Percentiles rank a stretch among this genome's conserved stretches.
phyloP scores from a whole-genome alignment of 768 basidiomycete species.

The Cystofilobasidium bisporidii region DNA sequence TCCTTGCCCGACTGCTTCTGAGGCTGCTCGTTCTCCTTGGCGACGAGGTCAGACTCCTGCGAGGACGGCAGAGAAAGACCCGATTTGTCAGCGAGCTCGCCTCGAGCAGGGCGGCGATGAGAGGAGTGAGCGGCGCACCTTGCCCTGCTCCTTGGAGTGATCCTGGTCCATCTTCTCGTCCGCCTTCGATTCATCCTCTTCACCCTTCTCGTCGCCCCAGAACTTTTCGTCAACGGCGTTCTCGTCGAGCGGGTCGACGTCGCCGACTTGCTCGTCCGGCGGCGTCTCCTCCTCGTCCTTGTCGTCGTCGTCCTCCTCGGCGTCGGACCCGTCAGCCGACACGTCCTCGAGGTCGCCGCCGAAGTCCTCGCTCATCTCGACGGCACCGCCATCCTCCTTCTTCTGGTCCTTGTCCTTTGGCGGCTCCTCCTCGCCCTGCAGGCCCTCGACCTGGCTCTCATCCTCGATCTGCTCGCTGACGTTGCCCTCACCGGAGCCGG shows the following conservation, averaged over 20 bases:
- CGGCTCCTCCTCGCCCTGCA: conserved; percentile 54
- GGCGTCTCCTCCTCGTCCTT: conserved; percentile 49
- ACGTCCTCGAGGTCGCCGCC: conserved; percentile 78
- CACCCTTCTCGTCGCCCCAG: conserved; percentile 69
- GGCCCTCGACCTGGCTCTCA: conserved; percentile 90
- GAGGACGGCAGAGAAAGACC: neutral
- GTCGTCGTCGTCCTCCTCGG: conserved; percentile 45
- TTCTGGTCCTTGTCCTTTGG: conserved; percentile 40
- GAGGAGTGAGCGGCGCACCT: conserved; percentile 1
- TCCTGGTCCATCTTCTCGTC: conserved; percentile 30
- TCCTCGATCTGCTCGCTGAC: conserved; percentile 92
- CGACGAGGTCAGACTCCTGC: conserved; percentile 58
- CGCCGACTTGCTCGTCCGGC: conserved; percentile 71
- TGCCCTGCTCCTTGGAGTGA: conserved; percentile 38
- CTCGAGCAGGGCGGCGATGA: neutral
- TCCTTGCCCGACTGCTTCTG: conserved; percentile 29
- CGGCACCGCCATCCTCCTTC: conserved; percentile 51
- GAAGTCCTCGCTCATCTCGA: conserved; percentile 87
- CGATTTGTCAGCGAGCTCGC: neutral
- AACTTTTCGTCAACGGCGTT: conserved; percentile 87
- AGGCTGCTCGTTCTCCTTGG: conserved; percentile 57
- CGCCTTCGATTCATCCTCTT: conserved; percentile 37
- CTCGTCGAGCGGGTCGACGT: conserved; percentile 73
- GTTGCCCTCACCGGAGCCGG: conserved; percentile 73
- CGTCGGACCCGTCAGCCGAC: conserved; percentile 25